Percentiles rank a stretch among this genome's conserved stretches.
Conservation (phyloP, 768 basidiomycete genomes). For the Macrolepiota dolichaula region DNA sequence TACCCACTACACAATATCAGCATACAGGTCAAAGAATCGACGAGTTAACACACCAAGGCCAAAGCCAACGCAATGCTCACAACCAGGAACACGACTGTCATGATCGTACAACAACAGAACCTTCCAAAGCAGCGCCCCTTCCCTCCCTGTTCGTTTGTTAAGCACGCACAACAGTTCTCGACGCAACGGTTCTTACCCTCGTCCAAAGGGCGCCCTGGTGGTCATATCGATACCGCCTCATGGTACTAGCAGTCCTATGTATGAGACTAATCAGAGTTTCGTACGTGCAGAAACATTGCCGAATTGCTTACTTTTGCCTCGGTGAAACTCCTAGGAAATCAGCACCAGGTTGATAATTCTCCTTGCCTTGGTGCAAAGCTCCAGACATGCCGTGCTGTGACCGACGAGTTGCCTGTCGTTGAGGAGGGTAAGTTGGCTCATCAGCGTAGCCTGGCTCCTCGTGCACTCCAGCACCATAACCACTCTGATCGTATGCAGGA, state of each 20-base stretch:
- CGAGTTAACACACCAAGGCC: conserved; percentile 50
- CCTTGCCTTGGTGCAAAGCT: conserved; percentile 2
- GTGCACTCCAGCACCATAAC: conserved; percentile 17
- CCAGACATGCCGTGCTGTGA: conserved; percentile 4
- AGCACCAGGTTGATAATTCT: conserved; percentile 2
- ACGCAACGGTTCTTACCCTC: conserved; percentile 34
- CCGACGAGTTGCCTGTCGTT: conserved; percentile 8
- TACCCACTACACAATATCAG: conserved; percentile 53
- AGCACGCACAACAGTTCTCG: not conserved
- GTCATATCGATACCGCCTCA: conserved; percentile 52
- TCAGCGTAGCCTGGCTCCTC: not conserved
- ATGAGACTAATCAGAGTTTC: not conserved
- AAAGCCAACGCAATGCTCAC: conserved; percentile 64
- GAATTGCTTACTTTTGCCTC: conserved; percentile 1
- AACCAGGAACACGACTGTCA: conserved; percentile 62
- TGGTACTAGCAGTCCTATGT: conserved; percentile 33
- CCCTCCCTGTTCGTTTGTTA: conserved; percentile 45
- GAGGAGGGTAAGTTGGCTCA: conserved; percentile 11
- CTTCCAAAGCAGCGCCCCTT: conserved; percentile 59
- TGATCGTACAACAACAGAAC: conserved; percentile 73
- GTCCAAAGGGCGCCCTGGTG: conserved; percentile 68
- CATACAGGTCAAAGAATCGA: not conserved
- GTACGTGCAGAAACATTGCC: not conserved
- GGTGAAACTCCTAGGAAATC: not conserved
- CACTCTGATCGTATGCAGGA: conserved; percentile 51